These are phyloP conservation scores for Astraeus odoratus DNA, from an alignment of 768 basidiomycete genomes.

Conservation along the genomic window DNA sequence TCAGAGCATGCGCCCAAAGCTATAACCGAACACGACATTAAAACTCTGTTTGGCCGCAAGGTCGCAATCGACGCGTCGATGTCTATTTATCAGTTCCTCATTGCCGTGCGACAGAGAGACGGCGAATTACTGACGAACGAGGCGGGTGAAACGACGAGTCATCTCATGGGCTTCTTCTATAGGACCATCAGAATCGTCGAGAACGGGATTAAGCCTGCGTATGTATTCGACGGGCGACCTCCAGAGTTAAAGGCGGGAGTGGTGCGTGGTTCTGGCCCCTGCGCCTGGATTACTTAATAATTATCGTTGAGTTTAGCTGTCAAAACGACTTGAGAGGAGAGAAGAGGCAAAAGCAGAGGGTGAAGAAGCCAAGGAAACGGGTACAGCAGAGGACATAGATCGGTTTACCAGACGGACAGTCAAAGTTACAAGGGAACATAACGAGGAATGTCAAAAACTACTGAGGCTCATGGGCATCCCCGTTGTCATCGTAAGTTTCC, in stretches of 20 bases:
- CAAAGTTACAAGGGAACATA: slow-evolving; percentile 92
- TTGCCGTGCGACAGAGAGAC: slow-evolving; percentile 93
- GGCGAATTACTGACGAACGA: slow-evolving; percentile 97
- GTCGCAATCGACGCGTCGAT: slow-evolving; percentile 98
- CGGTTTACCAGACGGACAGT: slow-evolving; percentile 86
- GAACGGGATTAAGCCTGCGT: slow-evolving; percentile 96
- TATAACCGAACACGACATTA: slow-evolving; percentile 89
- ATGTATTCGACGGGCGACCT: slow-evolving; percentile 98
- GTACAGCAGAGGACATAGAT: slow-evolving; percentile 90
- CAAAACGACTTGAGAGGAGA: slow-evolving; percentile 87
- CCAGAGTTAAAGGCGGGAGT: slow-evolving; percentile 96
- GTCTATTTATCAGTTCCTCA: slow-evolving; percentile 96
- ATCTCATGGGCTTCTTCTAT: slow-evolving; percentile 98
- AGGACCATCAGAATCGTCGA: slow-evolving; percentile 96
- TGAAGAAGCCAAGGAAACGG: slow-evolving; percentile 95
- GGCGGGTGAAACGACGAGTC: slow-evolving; percentile 96
- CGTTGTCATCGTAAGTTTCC: slow-evolving; percentile 68
- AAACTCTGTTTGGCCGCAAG: slow-evolving; percentile 96
- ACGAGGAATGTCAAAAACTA: slow-evolving; percentile 87
- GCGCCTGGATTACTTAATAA: background rate
- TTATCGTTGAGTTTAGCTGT: slow-evolving; percentile 64
- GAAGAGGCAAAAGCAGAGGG: slow-evolving; percentile 93
- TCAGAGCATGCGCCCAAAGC: slow-evolving; percentile 84
- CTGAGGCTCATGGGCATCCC: slow-evolving; percentile 96
- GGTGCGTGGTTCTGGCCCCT: slow-evolving; percentile 45